phyloP scores from a whole-genome alignment of 2,329 filamentous ascomycete genomes.

The Penicillium hordei region DNA sequence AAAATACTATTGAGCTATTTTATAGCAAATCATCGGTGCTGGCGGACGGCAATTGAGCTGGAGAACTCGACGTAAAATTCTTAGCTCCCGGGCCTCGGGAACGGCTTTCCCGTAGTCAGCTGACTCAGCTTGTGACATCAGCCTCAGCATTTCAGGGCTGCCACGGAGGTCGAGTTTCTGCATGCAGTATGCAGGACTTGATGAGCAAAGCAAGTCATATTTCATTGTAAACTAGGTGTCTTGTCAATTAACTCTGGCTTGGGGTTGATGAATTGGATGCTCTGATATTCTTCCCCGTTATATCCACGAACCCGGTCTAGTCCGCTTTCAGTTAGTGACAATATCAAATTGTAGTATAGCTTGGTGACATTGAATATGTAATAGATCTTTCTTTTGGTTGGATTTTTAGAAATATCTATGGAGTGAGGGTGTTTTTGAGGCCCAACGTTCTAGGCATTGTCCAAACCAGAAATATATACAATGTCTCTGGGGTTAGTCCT shows the following conservation, averaged over 20 bases:
- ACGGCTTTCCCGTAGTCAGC: slow-evolving; percentile 21
- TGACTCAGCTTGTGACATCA: slow-evolving; percentile 25
- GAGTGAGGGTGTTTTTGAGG: fast-evolving
- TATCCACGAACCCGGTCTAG: background rate
- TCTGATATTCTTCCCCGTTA: background rate
- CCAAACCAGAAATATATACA: background rate
- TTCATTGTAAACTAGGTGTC: background rate
- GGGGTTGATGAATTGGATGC: background rate
- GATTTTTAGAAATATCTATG: background rate
- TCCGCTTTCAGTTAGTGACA: slow-evolving; percentile 4
- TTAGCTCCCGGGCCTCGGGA: slow-evolving; percentile 25
- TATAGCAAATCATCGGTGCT: background rate
- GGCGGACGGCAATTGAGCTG: slow-evolving; percentile 1
- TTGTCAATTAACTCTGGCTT: background rate
- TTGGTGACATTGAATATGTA: background rate
- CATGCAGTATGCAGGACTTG: slow-evolving; percentile 4
- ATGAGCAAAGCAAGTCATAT: slow-evolving; percentile 2
- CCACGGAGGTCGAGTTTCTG: background rate
- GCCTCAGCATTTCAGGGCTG: background rate
- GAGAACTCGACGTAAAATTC: slow-evolving; percentile 18
- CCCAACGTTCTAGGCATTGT: fast-evolving
- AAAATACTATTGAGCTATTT: slow-evolving; percentile 1
- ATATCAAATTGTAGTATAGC: background rate
- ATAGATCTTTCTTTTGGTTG: background rate
- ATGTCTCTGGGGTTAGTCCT: background rate